Evolutionary conservation across 176 grass and related monocot species (phyloP).

Genomic region (Hordeum marinum): DNA sequence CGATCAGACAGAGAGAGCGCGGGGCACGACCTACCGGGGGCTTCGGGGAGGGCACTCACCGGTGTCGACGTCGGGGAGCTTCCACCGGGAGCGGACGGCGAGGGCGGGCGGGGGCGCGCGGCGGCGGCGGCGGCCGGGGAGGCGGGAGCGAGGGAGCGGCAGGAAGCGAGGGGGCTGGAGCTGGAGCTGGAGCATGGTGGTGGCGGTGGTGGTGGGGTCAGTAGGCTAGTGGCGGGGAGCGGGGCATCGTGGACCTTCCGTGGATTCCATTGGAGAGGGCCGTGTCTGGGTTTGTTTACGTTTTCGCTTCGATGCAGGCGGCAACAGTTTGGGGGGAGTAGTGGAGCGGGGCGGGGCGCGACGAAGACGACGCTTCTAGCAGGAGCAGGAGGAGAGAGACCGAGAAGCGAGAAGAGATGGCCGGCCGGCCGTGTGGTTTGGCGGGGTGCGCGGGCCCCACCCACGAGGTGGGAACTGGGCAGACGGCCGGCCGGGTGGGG

Average conservation of each 20-base stretch:
- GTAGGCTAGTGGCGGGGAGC: constrained; percentile 3
- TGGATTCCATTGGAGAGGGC: constrained; percentile 27
- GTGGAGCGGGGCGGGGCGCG: neutral
- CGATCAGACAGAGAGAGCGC: constrained; percentile 15
- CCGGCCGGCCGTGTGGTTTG: neutral
- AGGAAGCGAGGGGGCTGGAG: constrained; percentile 33
- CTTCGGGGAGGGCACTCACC: constrained; percentile 10
- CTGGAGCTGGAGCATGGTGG: constrained; percentile 47
- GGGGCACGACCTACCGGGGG: neutral
- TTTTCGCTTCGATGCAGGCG: neutral
- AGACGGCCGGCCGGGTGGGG: neutral
- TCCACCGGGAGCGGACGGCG: constrained; percentile 48
- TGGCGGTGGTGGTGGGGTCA: neutral
- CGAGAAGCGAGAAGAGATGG: neutral
- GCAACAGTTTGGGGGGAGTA: neutral
- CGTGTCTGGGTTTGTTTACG: neutral
- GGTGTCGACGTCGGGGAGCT: constrained; percentile 48
- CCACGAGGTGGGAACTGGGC: neutral
- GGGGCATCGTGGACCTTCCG: neutral
- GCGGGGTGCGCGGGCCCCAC: neutral
- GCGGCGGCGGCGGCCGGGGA: constrained; percentile 21
- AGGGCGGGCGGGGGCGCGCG: constrained; percentile 3
- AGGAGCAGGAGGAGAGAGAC: neutral
- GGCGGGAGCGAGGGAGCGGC: constrained; percentile 28
- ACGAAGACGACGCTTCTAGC: constrained; percentile 22